Evolutionary conservation across 495 filamentous ascomycete species (phyloP), one percentile per base, ranked within the genome.

Genomic region (Hyaloscypha finlandica): DNA sequence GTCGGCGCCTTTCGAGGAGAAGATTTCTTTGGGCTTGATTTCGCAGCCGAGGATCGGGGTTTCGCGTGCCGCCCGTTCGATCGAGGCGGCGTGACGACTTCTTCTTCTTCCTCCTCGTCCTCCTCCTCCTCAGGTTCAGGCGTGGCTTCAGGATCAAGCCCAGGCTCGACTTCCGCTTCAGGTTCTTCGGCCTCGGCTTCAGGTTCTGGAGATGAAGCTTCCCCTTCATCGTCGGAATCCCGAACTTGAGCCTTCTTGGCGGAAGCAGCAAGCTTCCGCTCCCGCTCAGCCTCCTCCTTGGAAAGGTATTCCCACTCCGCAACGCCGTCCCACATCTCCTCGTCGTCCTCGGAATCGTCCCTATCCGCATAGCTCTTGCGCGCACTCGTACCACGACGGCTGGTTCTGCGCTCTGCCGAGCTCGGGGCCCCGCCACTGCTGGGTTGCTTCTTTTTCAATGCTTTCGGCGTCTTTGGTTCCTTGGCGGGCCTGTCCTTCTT

Each of bases 301-400:
- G 66, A 61, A 42, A 69, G 73, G 61, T 86, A 86, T 30, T 82
- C 80, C 84, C 84, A 86, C 73, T 79, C 72, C 4, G 84, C 82
- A 11, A 86, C 84, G 8, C 84, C 84, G 42, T 80, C 79, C 29
- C 81, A 69, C 84, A 86, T 86, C 65, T 86, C 84, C 74, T 85
- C 79, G 42, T 86, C 85, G 56, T 84, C 83, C 37, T 82, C 83
- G 4, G 76, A 77, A 37, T 77, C 78, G 45, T 85, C 85, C 54
- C 82, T 77, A 71, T 86, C 83, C 6, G 80, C 78, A 65, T 85
- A 85, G 16, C 12, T 61, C 63, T 74, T 75, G 31, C 57, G 69
- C 57, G 75, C 79, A 19, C 71, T 77, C 33, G 65, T 72, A n/a
- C 76, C 76, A 45, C 85, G 80, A 14, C 81, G 82, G 66, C 84